These are phyloP conservation scores for Fusarium pilosicola DNA, from an alignment of 2,329 filamentous ascomycete genomes.

Conservation along the genomic window DNA sequence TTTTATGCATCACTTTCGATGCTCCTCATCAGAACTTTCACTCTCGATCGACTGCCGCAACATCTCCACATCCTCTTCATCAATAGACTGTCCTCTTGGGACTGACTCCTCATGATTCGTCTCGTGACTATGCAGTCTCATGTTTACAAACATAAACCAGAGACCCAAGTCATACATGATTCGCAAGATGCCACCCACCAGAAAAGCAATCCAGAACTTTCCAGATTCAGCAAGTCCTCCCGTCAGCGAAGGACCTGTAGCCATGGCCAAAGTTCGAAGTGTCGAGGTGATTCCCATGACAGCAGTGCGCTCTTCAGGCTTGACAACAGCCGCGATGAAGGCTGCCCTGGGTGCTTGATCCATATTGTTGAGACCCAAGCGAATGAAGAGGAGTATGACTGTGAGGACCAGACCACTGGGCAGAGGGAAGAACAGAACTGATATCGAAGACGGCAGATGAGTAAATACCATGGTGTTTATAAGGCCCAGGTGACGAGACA, in stretches of 20 bases:
- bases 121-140: slow-evolving; percentile 61
- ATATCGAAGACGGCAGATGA: slow-evolving; percentile 69
- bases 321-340: slow-evolving; percentile 73
- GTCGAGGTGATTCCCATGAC: slow-evolving; percentile 76
- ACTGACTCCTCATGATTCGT: neutral
- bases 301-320: slow-evolving; percentile 71
- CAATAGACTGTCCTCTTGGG: neutral
- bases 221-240: slow-evolving; percentile 63
- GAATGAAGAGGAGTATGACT: slow-evolving; percentile 65
- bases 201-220: slow-evolving; percentile 70
- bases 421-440: slow-evolving; percentile 68
- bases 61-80: slow-evolving; percentile 29
- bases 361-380: slow-evolving; percentile 73
- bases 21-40: slow-evolving; percentile 2
- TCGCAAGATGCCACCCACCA: slow-evolving; percentile 63
- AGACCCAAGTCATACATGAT: slow-evolving; percentile 68
- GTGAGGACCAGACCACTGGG: slow-evolving; percentile 62
- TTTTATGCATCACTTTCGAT: neutral
- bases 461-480: slow-evolving; percentile 74
- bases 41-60: neutral
- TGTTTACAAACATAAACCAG: slow-evolving; percentile 68
- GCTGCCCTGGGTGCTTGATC: slow-evolving; percentile 74
- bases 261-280: slow-evolving; percentile 68
- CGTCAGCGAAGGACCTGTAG: slow-evolving; percentile 63
- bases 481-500: slow-evolving; percentile 67